phyloP scores from a whole-genome alignment of 2,329 filamentous ascomycete genomes.

The Cladosporium sp. region DNA sequence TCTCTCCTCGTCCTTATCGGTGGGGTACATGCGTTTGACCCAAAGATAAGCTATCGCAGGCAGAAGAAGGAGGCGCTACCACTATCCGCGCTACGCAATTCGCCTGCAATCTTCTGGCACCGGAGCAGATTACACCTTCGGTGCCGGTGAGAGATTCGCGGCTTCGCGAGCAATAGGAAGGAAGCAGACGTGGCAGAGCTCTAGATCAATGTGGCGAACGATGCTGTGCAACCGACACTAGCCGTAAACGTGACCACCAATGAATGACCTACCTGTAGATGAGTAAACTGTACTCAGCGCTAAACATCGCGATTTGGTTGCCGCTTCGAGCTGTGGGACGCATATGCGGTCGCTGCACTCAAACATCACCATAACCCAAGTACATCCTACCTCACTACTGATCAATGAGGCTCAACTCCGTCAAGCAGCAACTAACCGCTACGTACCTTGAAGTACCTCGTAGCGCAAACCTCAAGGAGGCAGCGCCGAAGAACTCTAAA shows the following conservation, averaged over 20 bases:
- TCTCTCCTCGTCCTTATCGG: neutral
- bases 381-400: neutral
- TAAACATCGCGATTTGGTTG: neutral
- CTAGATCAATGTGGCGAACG: neutral
- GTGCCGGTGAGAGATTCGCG: neutral
- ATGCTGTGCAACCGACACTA: slow-evolving; percentile 3
- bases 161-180: neutral
- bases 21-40: neutral
- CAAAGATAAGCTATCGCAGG: slow-evolving; percentile 8
- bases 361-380: neutral
- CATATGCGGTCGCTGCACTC: neutral
- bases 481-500: neutral
- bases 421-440: neutral
- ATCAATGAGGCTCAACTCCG: slow-evolving; percentile 1
- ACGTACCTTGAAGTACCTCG: neutral
- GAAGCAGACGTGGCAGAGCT: neutral
- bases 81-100: neutral
- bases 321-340: neutral
- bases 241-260: neutral
- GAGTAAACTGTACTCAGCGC: neutral
- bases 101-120: neutral
- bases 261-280: neutral
- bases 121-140: neutral
- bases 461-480: neutral
- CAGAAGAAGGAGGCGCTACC: neutral